These are phyloP conservation scores for Saturnispora ahearnii DNA, from an alignment of 805 yeast genomes.

Conservation along the genomic window DNA sequence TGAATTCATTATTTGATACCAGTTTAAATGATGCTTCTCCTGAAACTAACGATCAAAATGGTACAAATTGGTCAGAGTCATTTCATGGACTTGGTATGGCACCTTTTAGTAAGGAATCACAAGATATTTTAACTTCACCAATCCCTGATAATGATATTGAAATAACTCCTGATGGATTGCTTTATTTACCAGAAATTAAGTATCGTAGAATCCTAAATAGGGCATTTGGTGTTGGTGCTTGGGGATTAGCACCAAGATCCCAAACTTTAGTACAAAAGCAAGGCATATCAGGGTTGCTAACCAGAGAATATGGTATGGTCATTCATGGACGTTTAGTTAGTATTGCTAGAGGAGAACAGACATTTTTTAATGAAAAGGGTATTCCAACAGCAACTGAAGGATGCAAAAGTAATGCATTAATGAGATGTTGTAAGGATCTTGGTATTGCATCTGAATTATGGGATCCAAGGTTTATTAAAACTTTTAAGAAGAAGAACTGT, in stretches of 20 bases:
- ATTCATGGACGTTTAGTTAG: slow-evolving; percentile 84
- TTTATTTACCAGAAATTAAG: slow-evolving; percentile 91
- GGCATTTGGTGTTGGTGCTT: slow-evolving; percentile 97
- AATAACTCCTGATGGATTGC: slow-evolving; percentile 89
- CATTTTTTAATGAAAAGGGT: slow-evolving; percentile 76
- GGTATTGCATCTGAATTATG: slow-evolving; percentile 95
- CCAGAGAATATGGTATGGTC: slow-evolving; percentile 83
- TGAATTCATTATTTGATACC: slow-evolving; percentile 18
- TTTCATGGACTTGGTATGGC: slow-evolving; percentile 76
- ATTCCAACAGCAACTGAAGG: slow-evolving; percentile 96
- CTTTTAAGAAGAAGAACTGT: slow-evolving; percentile 56
- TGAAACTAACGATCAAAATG: slow-evolving; percentile 17
- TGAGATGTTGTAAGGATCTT: slow-evolving; percentile 96
- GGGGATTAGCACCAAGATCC: slow-evolving; percentile 95
- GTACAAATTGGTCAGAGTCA: slow-evolving; percentile 72
- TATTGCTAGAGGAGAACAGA: slow-evolving; percentile 93
- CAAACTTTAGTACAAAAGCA: slow-evolving; percentile 55
- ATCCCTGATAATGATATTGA: slow-evolving; percentile 72
- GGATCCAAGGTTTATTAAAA: slow-evolving; percentile 87
- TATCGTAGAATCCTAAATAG: slow-evolving; percentile 80
- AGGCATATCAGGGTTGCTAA: slow-evolving; percentile 38
- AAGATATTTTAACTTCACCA: slow-evolving; percentile 51
- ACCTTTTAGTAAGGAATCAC: slow-evolving; percentile 60
- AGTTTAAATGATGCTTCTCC: slow-evolving; percentile 11
- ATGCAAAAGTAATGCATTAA: slow-evolving; percentile 89